phyloP scores from a whole-genome alignment of 257 asterid species.

The Striga asiatica region DNA sequence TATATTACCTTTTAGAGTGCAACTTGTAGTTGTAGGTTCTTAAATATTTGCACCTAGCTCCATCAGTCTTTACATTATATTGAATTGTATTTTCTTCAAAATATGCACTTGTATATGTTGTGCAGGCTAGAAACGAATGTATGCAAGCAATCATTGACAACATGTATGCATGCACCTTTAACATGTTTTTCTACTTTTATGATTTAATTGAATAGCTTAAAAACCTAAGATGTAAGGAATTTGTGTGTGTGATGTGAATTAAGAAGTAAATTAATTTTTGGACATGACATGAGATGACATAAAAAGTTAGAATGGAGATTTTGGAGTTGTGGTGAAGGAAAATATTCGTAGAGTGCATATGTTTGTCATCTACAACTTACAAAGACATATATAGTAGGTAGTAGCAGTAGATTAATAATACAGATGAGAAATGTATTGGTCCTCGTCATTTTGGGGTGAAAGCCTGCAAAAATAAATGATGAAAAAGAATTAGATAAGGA shows the following conservation, averaged over 20 bases:
- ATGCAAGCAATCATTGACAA: background rate
- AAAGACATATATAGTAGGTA: too few relatives aligned
- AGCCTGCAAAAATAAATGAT: conserved; percentile 40
- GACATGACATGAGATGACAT: too few relatives aligned
- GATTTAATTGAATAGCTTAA: background rate
- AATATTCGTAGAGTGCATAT: too few relatives aligned
- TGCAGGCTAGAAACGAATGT: background rate
- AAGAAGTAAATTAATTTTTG: too few relatives aligned
- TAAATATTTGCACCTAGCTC: background rate
- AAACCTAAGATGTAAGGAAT: background rate
- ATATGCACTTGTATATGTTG: too few relatives aligned
- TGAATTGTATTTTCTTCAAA: background rate
- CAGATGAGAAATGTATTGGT: too few relatives aligned
- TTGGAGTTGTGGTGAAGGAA: too few relatives aligned
- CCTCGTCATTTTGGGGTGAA: conserved; percentile 74
- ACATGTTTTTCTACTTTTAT: background rate
- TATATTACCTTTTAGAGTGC: background rate
- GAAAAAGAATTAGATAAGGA: background rate
- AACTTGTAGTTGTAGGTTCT: background rate
- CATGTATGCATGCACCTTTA: background rate
- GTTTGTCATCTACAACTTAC: too few relatives aligned
- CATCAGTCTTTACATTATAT: too few relatives aligned
- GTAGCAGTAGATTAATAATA: too few relatives aligned
- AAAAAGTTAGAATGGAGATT: too few relatives aligned
- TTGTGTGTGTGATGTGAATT: background rate